Evolutionary conservation across 306 rosid species (phyloP), one percentile per base, ranked within the genome.

Genomic region (Rosa multiflora): DNA sequence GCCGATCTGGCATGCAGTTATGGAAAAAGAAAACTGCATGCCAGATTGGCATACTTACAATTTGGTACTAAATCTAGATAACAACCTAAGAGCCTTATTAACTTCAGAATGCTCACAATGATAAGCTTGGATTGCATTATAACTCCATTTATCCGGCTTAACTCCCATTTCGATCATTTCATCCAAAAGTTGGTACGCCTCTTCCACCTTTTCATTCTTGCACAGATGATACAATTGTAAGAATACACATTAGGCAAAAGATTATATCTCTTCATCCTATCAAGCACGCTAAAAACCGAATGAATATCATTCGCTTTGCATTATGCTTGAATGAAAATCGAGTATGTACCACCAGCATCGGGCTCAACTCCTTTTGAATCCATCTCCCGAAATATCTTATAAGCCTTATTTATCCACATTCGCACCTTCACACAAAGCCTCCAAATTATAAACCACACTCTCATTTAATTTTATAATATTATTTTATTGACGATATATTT

Each of bases 81-180:
- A 82, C 71, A 94, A 84, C 76, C 64, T 89, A 52, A 92, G 90
- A 81, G 99, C 88, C 82, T 78, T 85, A 40, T 81, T 89, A 48
- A 94, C 95, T 84, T 94, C 97, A 35, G 81, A 81, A 44, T 91
- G 97, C 48, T 91, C 94, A 80, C 97, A 94, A 82, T 94, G 97
- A 81, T 86, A 89, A 71, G 99, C 95, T 76, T 78, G 94, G 80
- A 94, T 85, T 66, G 93, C 82, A 79, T 94, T 94, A 68, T 92
- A 94, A 84, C 93, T 88, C 99, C 97, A 92, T 5, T 64, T n/a
- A 86, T 94, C 97, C 1, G 99, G 97, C 29, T 53, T 71, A 61
- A 82, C 86, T 75, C 97, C 93, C 12, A 78, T 84, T 23, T 88
- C 89, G 72, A 88, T 85, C 97, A 94, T 94, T 85, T 94, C 97